Percentiles rank a stretch among this genome's conserved stretches.
Conservation (phyloP, 495 filamentous ascomycete species). For the Penicillium chermesinum region DNA sequence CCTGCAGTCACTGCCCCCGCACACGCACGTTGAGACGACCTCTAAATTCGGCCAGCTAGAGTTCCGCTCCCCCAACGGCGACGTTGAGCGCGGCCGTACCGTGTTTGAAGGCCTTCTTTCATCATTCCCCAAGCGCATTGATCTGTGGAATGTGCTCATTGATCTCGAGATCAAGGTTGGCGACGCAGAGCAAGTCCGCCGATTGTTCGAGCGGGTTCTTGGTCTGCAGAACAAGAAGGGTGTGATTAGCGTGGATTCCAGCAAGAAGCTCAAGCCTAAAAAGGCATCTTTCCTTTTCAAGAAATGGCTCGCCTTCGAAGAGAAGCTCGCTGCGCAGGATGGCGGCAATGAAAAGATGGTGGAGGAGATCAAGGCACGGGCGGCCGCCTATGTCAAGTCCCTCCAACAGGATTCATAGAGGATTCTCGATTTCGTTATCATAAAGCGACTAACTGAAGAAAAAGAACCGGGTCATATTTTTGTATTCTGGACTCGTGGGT, state of each 20-base stretch:
- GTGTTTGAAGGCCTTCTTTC: slow-evolving; percentile 85
- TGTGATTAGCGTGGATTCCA: slow-evolving; percentile 24
- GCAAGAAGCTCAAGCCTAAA: slow-evolving; percentile 57
- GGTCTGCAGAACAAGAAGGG: slow-evolving; percentile 54
- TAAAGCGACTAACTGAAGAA: slow-evolving; percentile 7
- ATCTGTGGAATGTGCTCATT: slow-evolving; percentile 87
- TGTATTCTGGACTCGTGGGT: slow-evolving; percentile 15
- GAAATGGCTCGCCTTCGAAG: slow-evolving; percentile 77
- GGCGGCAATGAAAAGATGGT: slow-evolving; percentile 64
- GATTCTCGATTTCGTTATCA: slow-evolving; percentile 2
- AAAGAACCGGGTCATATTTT: slow-evolving; percentile 14
- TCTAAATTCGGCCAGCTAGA: slow-evolving; percentile 86
- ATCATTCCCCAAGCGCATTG: slow-evolving; percentile 80
- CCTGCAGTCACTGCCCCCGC: slow-evolving; percentile 68
- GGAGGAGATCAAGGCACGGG: slow-evolving; percentile 68
- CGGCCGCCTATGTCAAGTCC: slow-evolving; percentile 61
- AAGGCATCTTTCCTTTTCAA: slow-evolving; percentile 78
- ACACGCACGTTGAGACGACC: slow-evolving; percentile 71
- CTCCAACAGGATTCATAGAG: slow-evolving; percentile 43
- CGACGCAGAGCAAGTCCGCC: slow-evolving; percentile 60
- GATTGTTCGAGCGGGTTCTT: slow-evolving; percentile 74
- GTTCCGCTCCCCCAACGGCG: slow-evolving; percentile 77
- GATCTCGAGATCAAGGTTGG: slow-evolving; percentile 74
- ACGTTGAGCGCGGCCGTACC: slow-evolving; percentile 86
- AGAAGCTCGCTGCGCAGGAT: slow-evolving; percentile 42